Evolutionary conservation across 129 eudicot species (phyloP), one percentile per base, ranked within the genome.

Genomic region (Pulicaria dysenterica): DNA sequence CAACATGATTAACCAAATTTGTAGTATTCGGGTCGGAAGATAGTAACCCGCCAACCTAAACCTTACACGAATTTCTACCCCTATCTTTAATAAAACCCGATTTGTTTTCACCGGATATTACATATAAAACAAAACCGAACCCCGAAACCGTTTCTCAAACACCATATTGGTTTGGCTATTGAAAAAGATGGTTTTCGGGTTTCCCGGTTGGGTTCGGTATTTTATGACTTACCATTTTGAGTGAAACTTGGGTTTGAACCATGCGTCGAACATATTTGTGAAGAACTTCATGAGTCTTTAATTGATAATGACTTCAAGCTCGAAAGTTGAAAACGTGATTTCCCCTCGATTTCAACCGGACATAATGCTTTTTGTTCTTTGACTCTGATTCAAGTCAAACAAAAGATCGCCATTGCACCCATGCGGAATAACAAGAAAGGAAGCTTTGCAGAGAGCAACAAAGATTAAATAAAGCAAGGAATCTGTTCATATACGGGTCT

Each of bases 221-320:
- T 1, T 16, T 8, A 8, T 4, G 16, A 37, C 46, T 78, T 15
- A 84, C 96, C 91, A 79, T 89, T 86, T 89, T 13, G 75, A 36
- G 68, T 81, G 69, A 70, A 89, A 84, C 77, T 73, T 86, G 89
- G 77, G 83, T 50, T 75, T 89, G 74, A 73, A 69, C 77, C 82
- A 74, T 69, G 76, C 76, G 24, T 83, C 84, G 50, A 89, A 82
- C 92, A 89, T 86, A 7, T 69, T 82, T 49, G 76, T 3, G 53
- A 55, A 38, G 56, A 77, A 47, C 60, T 66, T 48, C 81, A 77
- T 77, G 57, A 49, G 39, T 40, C 17, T 11, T 67, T 19, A 65
- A 44, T 11, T 48, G n/a, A n/a, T n/a, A 42, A 15, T 14, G n/a
- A 64, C 31, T 24, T 51, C 55, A 19, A 36, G 65, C 13, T 64